These are phyloP conservation scores for Neurospora intermedia DNA, from an alignment of 495 filamentous ascomycete genomes.

Conservation along the genomic window DNA sequence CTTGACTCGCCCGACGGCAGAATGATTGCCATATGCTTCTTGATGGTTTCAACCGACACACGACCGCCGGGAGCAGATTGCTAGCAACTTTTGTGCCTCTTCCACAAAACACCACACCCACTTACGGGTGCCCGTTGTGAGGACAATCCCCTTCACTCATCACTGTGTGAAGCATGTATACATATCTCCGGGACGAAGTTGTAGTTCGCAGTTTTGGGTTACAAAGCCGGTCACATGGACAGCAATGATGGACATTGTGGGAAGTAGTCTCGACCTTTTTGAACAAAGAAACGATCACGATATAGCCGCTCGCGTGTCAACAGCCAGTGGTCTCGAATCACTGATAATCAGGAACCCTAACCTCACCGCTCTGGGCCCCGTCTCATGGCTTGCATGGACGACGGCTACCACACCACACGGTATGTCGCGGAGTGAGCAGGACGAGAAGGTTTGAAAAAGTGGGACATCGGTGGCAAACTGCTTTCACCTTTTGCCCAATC, in stretches of 20 bases:
- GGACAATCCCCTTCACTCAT: neutral
- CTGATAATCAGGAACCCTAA: neutral
- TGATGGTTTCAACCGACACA: neutral
- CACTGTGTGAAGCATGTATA: neutral
- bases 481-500: constrained; percentile 13
- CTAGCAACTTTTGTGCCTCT: neutral
- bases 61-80: neutral
- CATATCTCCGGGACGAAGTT: neutral
- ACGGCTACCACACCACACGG: neutral
- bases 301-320: neutral
- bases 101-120: neutral
- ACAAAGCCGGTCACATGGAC: neutral
- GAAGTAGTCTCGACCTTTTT: constrained; percentile 7
- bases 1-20: neutral
- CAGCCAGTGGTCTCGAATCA: neutral
- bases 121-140: neutral
- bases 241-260: neutral
- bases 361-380: constrained; percentile 10
- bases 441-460: constrained; percentile 7
- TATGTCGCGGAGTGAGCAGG: neutral
- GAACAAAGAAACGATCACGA: neutral
- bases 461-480: constrained; percentile 15
- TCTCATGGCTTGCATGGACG: neutral
- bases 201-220: neutral
- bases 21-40: neutral